Base-by-base conservation (phyloP, 352 stramenopile species). In the Thalassiosira livingstoniorum region DNA sequence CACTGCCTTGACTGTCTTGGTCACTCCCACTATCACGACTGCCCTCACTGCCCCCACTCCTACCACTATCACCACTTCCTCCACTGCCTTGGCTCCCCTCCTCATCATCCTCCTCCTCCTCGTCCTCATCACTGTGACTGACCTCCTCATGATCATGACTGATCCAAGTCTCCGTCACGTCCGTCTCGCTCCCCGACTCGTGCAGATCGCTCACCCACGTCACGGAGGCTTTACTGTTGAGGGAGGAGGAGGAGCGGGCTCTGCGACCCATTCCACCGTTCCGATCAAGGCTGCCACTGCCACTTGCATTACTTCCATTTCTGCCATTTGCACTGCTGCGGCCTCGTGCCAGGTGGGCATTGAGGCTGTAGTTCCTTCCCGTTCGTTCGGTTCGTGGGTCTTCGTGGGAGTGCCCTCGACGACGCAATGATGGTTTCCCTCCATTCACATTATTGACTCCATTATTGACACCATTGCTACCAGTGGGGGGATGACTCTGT, bases 111-210 rank as follows among this genome's bases (percentile, higher is more conserved):
- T 47, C 39, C 39, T 47, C 39, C 39, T 15, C 15, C 39, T 51
- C 42, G 42, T 51, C 42, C 10, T 51, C 42, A 51, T 51, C 42
- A 18, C 18, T 18, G 42, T 51, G 10, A 18, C 18, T 18, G 42
- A 18, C 42, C 10, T 51, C 42, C 10, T 10, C 42, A 18, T 51
- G 42, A 18, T 51, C 42, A 15, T 47, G 11, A 23, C 47, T 58
- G 11, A 4, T 27, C 47, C 47, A 58, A 15, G 47, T 58, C 27
- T 58, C 47, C 47, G 47, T 58, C 11, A 58, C 47, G 47, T 58
- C 47, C 11, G 47, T 58, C 21, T 58, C 47, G 47, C 11, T 29
- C 11, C 47, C 21, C 47, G 47, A 29, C 11, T 58, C 47, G 47
- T 11, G 27, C n/a, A n/a, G n/a, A n/a, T n/a, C n/a, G n/a, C n/a